Evolutionary conservation across 164 flowering plant species (phyloP), one percentile per base, ranked within the genome.

Genomic region (Houttuynia cordata): DNA sequence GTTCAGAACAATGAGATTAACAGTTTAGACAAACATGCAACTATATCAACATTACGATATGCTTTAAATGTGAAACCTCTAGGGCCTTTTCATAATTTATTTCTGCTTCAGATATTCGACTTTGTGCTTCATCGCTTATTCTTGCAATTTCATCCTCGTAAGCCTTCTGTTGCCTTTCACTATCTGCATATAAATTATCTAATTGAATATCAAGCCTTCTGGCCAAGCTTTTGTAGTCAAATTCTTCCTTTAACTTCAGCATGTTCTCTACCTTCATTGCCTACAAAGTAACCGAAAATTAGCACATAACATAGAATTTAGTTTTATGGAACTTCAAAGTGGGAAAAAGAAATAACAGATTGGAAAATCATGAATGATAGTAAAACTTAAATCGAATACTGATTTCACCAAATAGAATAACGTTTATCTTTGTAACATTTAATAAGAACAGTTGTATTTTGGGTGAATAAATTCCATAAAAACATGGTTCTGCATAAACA

Each of bases 221-320:
- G 18, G 91, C 77, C 70, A 94, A 75, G 71, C 99, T 87, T 75
- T 94, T 91, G 76, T 94, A 94, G 70, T 94, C 99, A 68, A 85
- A 94, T 67, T 94, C 99, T 66, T 94, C 99, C 77, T 91, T 94
- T 51, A 94, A 58, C 71, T 84, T 94, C 75, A 94, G 65, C 99
- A 94, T 91, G 71, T 91, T 88, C 77, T 94, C 93, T 68, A 94
- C 97, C 72, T 85, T 94, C 99, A 93, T 94, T 65, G 99, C 99
- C 99, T 93, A 74, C 17, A 18, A 59, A 17, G 51, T 19, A 53
- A 12, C 12, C 14, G 12, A 10, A 45, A 45, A 17, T 12, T 17
- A 45, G 17, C 12, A 45, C 49, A 41, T 17, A 45, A 45, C 17
- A 2, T 12, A 45, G 7, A 45, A 45, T 45, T 45, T 12, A 45